Evolutionary conservation across 2,329 filamentous ascomycete species (phyloP), one percentile per base, ranked within the genome.

Genomic region (Sclerotinia sclerotiorum): DNA sequence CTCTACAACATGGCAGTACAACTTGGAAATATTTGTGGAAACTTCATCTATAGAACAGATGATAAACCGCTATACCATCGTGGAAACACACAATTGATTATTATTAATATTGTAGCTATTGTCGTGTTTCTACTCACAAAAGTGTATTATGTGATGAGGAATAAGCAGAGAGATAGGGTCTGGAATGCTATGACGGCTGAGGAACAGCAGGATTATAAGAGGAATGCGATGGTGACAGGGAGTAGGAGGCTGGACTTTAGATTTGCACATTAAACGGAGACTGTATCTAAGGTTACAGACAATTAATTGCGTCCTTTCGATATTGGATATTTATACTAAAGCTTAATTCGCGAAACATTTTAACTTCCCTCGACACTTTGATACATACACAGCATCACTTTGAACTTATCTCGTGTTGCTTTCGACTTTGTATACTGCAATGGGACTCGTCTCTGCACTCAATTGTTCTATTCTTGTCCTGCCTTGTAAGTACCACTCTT

Each of bases 41-140:
- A 78, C 78, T 39, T 83, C 82, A 82, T 86, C 13, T 85, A 85
- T 67, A 77, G 83, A 8, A 75, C 81, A 2, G 78, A 83, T 32
- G 84, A 86, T 70, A 80, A 80, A 35, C 85, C 85, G 74, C 79
- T 87, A 19, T 90, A 89, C 70, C 77, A 79, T 21, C 79, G 81
- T 0, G 87, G 86, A 0, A 89, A 89, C 7, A 84, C 80, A 32
- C 82, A 87, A 3, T 80, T 87, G 61, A 80, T 89, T 17, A 83
- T 74, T 0, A 81, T 88, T 32, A 80, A 79, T 11, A 75, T 79
- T 1, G 79, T 79, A 52, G 81, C 81, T 54, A 80, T 85, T 11
- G 75, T 82, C 0, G 73, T 83, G 0, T 87, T 88, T 58, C 35
- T 87, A 44, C 79, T 77, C 1, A 79, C 82, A 1, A 85, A 85